Evolutionary conservation across 257 asterid species (phyloP).

Genomic region (Apocynum venetum): DNA sequence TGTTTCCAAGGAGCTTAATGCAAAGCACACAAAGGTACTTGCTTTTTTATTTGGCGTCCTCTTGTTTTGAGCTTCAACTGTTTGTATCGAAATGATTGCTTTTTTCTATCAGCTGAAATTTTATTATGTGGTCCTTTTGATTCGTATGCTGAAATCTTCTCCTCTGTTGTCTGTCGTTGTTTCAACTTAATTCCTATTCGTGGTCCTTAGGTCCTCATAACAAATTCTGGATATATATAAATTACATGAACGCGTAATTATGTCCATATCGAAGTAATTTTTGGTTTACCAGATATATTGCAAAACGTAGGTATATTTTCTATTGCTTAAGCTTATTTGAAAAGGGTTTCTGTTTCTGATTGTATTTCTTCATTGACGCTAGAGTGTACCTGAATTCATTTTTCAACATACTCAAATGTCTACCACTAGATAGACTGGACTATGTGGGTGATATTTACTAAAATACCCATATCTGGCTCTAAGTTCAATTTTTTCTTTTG

Average conservation of each 20-base stretch:
- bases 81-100: neutral
- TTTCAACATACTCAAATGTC: neutral
- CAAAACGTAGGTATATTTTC: neutral
- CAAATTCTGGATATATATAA: neutral
- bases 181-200: neutral
- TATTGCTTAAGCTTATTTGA: neutral
- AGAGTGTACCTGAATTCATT: neutral
- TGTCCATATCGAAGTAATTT: neutral
- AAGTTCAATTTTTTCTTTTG: neutral
- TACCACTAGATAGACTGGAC: no score
- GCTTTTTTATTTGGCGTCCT: neutral
- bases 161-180: neutral
- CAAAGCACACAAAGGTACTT: constrained; percentile 36
- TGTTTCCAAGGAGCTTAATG: constrained; percentile 38
- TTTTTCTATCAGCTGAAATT: neutral
- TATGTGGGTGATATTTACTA: neutral
- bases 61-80: neutral
- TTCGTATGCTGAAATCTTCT: neutral
- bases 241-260: neutral
- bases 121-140: neutral
- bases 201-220: neutral
- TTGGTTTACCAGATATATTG: neutral
- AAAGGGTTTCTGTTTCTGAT: neutral
- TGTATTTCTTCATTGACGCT: neutral
- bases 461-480: neutral